Evolutionary conservation across 305 asterid species (phyloP).

Genomic region (Salvia sclarea): DNA sequence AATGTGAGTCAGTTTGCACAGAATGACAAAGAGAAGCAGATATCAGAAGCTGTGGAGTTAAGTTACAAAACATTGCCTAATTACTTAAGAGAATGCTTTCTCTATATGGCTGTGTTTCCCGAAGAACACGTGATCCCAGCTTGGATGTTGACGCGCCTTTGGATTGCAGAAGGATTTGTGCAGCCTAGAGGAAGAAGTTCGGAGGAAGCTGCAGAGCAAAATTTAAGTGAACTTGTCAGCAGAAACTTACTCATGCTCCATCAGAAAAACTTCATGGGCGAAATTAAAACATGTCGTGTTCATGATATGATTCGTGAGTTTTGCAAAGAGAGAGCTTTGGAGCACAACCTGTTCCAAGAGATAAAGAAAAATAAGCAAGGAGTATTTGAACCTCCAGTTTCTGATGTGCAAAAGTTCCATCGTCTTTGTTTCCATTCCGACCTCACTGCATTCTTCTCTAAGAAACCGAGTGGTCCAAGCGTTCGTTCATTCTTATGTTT

Average conservation of each 20-base stretch:
- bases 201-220: constrained; percentile 34
- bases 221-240: constrained; percentile 32
- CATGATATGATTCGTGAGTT: constrained; percentile 40
- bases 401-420: constrained; percentile 18
- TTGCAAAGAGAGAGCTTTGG: constrained; percentile 35
- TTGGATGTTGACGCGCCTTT: constrained; percentile 15
- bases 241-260: constrained; percentile 40
- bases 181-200: background rate
- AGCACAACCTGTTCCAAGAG: constrained; percentile 35
- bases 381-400: constrained; percentile 27
- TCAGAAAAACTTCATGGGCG: constrained; percentile 22
- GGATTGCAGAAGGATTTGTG: constrained; percentile 12
- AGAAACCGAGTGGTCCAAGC: constrained; percentile 8
- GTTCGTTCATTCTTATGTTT: constrained; percentile 45
- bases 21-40: background rate
- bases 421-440: constrained; percentile 30
- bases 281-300: constrained; percentile 41
- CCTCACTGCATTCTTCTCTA: constrained; percentile 25
- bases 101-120: constrained; percentile 18
- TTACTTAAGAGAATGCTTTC: constrained; percentile 1
- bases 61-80: background rate
- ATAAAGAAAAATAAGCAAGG: constrained; percentile 16
- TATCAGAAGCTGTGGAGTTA: constrained; percentile 18
- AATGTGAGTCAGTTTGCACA: background rate
- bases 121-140: background rate